phyloP scores from a whole-genome alignment of 2,329 filamentous ascomycete genomes.

The Fusarium staphyleae region DNA sequence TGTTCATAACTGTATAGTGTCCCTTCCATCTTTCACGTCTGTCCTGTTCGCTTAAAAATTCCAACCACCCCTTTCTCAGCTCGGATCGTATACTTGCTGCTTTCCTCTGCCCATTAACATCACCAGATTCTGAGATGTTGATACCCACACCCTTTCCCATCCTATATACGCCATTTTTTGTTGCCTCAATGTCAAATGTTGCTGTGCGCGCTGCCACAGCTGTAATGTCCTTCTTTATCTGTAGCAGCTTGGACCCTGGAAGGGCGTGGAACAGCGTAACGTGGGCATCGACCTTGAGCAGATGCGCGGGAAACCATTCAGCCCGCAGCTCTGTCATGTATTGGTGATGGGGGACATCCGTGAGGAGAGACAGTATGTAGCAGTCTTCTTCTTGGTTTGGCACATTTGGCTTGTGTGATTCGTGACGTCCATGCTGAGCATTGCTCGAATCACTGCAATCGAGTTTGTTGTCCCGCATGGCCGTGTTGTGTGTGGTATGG shows the following conservation, averaged over 20 bases:
- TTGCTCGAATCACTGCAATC: too few species aligned
- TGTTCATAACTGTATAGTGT: constrained; percentile 32
- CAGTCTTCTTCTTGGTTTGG: background rate
- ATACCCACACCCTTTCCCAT: constrained; percentile 29
- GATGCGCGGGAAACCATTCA: constrained; percentile 20
- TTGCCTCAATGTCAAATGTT: constrained; percentile 1
- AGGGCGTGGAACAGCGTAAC: constrained; percentile 30
- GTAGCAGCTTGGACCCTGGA: constrained; percentile 18
- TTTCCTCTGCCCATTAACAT: constrained; percentile 1
- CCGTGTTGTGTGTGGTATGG: too few species aligned
- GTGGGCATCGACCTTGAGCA: constrained; percentile 28
- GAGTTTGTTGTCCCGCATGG: too few species aligned
- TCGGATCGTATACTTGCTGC: constrained; percentile 7
- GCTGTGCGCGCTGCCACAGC: background rate
- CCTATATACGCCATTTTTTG: constrained; percentile 10
- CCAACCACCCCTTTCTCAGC: constrained; percentile 17
- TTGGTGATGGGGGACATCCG: constrained; percentile 15
- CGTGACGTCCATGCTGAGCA: constrained; percentile 16
- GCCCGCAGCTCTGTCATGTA: constrained; percentile 16
- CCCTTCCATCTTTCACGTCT: constrained; percentile 21
- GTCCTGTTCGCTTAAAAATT: constrained; percentile 25
- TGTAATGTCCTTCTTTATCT: constrained; percentile 12
- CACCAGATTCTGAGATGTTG: constrained; percentile 10
- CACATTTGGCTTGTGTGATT: constrained; percentile 11
- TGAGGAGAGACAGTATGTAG: constrained; percentile 25